These are phyloP conservation scores for Apiospora kogelbergensis DNA, from an alignment of 2,329 filamentous ascomycete genomes.

Conservation along the genomic window DNA sequence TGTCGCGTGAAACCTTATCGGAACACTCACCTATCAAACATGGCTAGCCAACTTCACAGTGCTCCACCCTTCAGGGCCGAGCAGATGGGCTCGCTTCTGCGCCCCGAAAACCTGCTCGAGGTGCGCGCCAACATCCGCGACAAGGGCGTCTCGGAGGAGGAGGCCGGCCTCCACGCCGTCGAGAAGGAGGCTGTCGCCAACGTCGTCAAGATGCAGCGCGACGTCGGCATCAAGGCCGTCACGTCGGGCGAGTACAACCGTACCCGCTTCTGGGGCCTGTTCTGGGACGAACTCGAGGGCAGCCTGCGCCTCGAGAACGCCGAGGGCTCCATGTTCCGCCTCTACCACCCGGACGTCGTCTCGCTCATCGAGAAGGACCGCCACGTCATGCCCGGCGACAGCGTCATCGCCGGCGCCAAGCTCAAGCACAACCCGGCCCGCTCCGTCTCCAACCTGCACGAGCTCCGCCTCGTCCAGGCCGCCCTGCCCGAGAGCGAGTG, in stretches of 20 bases:
- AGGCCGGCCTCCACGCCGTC: conserved; percentile 49
- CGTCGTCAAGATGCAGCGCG: conserved; percentile 67
- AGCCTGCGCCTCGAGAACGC: conserved; percentile 49
- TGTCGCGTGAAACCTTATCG: neutral
- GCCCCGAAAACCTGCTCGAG: conserved; percentile 63
- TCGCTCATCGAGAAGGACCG: conserved; percentile 52
- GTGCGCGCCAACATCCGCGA: conserved; percentile 61
- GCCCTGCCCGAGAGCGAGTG: conserved; percentile 47
- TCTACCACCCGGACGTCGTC: conserved; percentile 56
- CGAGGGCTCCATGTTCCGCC: conserved; percentile 50
- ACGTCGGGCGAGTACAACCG: conserved; percentile 70
- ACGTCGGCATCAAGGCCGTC: conserved; percentile 65
- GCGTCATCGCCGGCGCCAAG: conserved; percentile 52
- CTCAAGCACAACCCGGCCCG: conserved; percentile 42
- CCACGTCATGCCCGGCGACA: conserved; percentile 56
- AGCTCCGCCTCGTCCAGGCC: conserved; percentile 48
- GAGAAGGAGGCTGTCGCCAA: conserved; percentile 67
- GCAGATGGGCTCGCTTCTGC: conserved; percentile 72
- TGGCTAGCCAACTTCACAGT: conserved; percentile 12
- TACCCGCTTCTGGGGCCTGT: conserved; percentile 52
- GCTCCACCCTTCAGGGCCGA: conserved; percentile 69
- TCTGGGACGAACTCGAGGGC: conserved; percentile 55
- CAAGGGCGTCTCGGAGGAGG: conserved; percentile 55
- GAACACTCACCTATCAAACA: neutral
- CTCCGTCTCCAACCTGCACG: conserved; percentile 48